Evolutionary conservation across 2,329 filamentous ascomycete genomes (phyloP).

Genomic region (Uncinocarpus reesii): DNA sequence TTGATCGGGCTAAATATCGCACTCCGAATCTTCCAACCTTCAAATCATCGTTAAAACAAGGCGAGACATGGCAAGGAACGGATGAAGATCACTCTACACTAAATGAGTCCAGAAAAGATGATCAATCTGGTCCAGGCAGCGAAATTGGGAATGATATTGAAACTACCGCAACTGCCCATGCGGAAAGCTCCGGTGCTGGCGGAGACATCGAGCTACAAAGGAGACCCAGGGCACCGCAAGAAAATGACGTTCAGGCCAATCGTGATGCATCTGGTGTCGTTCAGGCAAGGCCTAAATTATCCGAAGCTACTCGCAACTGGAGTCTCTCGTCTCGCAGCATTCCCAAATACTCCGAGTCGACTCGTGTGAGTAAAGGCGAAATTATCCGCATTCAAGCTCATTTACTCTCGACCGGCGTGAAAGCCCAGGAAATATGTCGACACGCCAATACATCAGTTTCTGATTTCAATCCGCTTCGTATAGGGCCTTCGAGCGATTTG

Average conservation of each 20-base stretch:
- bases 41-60: slow-evolving; percentile 38
- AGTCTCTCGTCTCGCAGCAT: slow-evolving; percentile 46
- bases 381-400: slow-evolving; percentile 67
- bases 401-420: slow-evolving; percentile 76
- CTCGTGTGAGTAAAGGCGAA: slow-evolving; percentile 54
- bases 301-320: slow-evolving; percentile 44
- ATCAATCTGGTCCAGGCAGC: neutral
- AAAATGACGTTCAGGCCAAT: neutral
- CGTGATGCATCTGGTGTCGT: neutral
- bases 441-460: slow-evolving; percentile 45
- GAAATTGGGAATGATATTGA: neutral
- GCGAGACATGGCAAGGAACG: slow-evolving; percentile 21
- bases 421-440: slow-evolving; percentile 68
- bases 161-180: neutral
- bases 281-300: neutral
- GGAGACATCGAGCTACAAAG: neutral
- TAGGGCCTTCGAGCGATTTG: slow-evolving; percentile 17
- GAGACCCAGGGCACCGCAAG: neutral
- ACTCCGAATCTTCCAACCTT: slow-evolving; percentile 43
- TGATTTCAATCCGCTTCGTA: slow-evolving; percentile 3
- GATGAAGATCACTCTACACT: neutral
- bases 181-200: neutral
- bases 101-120: neutral
- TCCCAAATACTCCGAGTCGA: slow-evolving; percentile 28
- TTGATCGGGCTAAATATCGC: slow-evolving; percentile 31